These are phyloP conservation scores for Xerocomellus amylosporus DNA, from an alignment of 768 basidiomycete genomes.

Conservation along the genomic window DNA sequence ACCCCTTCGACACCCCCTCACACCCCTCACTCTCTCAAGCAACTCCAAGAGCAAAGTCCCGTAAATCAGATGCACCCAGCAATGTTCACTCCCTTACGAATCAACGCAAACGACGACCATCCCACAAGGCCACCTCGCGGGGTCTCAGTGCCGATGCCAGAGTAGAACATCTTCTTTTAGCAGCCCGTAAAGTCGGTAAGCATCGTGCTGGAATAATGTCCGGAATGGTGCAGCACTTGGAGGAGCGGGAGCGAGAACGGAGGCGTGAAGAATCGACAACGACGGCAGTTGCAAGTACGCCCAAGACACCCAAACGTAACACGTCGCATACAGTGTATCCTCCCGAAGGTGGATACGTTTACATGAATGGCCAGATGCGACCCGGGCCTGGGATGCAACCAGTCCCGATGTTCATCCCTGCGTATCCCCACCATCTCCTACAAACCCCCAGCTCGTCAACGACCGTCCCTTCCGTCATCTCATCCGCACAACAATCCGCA, in stretches of 20 bases:
- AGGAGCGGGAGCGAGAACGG: conserved; percentile 32
- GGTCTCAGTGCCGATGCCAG: conserved; percentile 60
- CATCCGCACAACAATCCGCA: conserved; percentile 17
- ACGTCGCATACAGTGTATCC: conserved; percentile 26
- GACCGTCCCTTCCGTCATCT: conserved; percentile 26
- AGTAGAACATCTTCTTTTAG: conserved; percentile 66
- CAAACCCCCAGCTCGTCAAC: conserved; percentile 34
- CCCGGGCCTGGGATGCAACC: conserved; percentile 27
- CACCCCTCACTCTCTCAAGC: conserved; percentile 11
- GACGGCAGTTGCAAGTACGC: conserved; percentile 21
- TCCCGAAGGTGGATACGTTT: conserved; percentile 28
- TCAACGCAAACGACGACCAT: conserved; percentile 24
- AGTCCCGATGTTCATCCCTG: conserved; percentile 31
- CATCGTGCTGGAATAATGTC: conserved; percentile 56
- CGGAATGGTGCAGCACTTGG: conserved; percentile 42
- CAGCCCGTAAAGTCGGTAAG: conserved; percentile 66
- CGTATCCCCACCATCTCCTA: conserved; percentile 28
- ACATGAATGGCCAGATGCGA: conserved; percentile 27
- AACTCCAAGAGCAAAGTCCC: conserved; percentile 24
- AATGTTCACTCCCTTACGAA: conserved; percentile 6
- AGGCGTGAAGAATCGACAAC: conserved; percentile 24
- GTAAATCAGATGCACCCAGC: conserved; percentile 18
- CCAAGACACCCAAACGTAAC: conserved; percentile 31
- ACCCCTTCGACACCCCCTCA: conserved; percentile 18
- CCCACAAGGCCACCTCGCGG: conserved; percentile 26